Base-by-base conservation (phyloP, 805 yeast species). In the Yarrowia osloensis region DNA sequence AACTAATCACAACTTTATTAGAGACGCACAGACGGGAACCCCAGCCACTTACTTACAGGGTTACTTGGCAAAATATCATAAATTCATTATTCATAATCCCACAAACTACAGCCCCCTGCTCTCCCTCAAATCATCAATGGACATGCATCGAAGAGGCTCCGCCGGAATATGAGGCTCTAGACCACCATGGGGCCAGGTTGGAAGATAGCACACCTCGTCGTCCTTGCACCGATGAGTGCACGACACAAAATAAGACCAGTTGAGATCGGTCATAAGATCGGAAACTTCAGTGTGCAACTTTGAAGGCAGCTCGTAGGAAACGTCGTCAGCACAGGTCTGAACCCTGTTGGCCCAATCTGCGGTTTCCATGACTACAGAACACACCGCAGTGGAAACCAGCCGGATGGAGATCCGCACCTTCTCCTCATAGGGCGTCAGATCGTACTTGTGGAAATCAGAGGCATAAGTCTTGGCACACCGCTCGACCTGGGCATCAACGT, bases 101-200 rank as follows among this genome's bases (percentile, higher is more conserved):
- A 19, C 24, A 7, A 12, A 3, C 47, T 42, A 47, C 22, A 13
- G 15, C 37, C 37, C 5, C 6, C 12, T 29, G 19, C 21, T 15
- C 39, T 49, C 21, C 29, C 17, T 13, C 24, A 54, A 9, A 11
- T 54, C 61, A n/a, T 54, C 61, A 3, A 54, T 17, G 5, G 44
- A 35, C n/a, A 21, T 15, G 11, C 61, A 54, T 33, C 24, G 15
- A 11, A 54, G 31, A 4, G 61, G 44, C 22, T 54, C 61, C 2
- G 44, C 61, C 17, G 61, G 61, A n/a, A 62, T 46, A 29, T 33
- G 40, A 6, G 67, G 42, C 26, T 46, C 61, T 54, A 44, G 22
- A 2, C 61, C 61, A 7, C 61, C 61, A 54, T 54, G 61, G 9
- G 61, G 61, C 61, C 61, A 54, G 11, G 44, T 35, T n/a, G 61